Conservation (phyloP, 1,139 yeast genomes). For the Hansenula sp. region DNA sequence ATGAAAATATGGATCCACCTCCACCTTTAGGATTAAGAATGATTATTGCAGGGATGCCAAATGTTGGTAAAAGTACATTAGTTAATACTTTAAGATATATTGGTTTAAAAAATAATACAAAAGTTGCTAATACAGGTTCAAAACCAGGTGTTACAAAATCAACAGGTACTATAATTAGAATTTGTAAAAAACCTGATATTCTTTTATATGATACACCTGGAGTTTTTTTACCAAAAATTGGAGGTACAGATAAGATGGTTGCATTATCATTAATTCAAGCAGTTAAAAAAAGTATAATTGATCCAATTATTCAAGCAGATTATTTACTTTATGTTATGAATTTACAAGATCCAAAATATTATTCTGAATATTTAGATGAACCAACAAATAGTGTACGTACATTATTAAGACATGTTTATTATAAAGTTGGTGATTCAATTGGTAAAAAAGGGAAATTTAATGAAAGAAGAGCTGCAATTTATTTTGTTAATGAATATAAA, state of each 20-base stretch:
- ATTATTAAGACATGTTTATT: constrained; percentile 53
- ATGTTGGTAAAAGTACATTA: constrained; percentile 94
- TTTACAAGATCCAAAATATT: constrained; percentile 41
- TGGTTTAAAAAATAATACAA: constrained; percentile 31
- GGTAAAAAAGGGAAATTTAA: constrained; percentile 32
- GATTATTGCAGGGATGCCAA: constrained; percentile 91
- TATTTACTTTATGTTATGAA: constrained; percentile 74
- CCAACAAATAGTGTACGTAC: constrained; percentile 77
- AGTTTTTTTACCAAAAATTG: constrained; percentile 74
- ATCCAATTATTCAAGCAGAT: constrained; percentile 85
- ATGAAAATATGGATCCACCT: constrained; percentile 46
- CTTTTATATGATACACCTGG: constrained; percentile 91
- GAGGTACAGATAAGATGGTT: constrained; percentile 66
- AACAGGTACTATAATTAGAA: constrained; percentile 71
- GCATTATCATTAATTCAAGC: constrained; percentile 74
- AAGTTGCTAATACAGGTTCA: constrained; percentile 83
- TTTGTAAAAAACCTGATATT: constrained; percentile 60
- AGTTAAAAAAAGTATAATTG: constrained; percentile 65
- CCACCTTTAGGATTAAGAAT: constrained; percentile 81
- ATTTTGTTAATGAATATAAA: constrained; percentile 66
- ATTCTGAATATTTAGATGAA: constrained; percentile 37
- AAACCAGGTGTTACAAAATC: constrained; percentile 88
- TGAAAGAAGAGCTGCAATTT: constrained; percentile 60
- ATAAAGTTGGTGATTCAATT: constrained; percentile 21
- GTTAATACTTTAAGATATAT: constrained; percentile 68